These are phyloP conservation scores for Rickenella mellea DNA, from an alignment of 768 basidiomycete genomes.

Conservation along the genomic window DNA sequence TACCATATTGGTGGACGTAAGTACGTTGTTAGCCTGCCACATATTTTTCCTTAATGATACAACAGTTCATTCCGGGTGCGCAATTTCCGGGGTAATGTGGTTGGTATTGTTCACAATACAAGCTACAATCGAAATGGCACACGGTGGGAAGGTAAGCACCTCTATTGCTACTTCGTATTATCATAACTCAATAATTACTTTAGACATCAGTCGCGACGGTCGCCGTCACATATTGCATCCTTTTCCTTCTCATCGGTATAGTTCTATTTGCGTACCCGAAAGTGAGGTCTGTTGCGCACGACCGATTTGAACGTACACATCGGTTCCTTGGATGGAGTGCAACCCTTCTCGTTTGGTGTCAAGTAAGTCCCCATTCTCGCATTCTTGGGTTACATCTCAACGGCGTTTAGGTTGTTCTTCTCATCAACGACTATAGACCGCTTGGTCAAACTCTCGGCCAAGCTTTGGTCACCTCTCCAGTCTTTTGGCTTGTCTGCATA, in stretches of 20 bases:
- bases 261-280: conserved; percentile 42
- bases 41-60: no score
- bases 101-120: conserved; percentile 38
- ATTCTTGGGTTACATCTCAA: not conserved
- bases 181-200: conserved; percentile 14
- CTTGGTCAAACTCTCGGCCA: conserved; percentile 28
- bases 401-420: conserved; percentile 32
- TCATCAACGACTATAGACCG: conserved; percentile 42
- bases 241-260: conserved; percentile 37
- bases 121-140: conserved; percentile 39
- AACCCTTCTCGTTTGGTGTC: conserved; percentile 44
- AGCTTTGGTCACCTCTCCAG: conserved; percentile 31
- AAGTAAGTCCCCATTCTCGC: conserved; percentile 23
- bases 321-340: conserved; percentile 50
- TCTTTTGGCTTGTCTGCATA: conserved; percentile 50
- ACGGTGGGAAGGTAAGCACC: conserved; percentile 23
- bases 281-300: conserved; percentile 36
- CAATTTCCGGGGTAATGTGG: conserved; percentile 45
- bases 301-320: conserved; percentile 46
- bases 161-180: conserved; percentile 8
- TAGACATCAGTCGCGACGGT: conserved; percentile 39
- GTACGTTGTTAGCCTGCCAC: conserved; percentile 7
- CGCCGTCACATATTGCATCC: conserved; percentile 40
- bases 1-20: conserved; percentile 47
- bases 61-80: conserved; percentile 45